phyloP scores from a whole-genome alignment of 192 early-diverging fungal genomes.

The Backusella psychrophila region DNA sequence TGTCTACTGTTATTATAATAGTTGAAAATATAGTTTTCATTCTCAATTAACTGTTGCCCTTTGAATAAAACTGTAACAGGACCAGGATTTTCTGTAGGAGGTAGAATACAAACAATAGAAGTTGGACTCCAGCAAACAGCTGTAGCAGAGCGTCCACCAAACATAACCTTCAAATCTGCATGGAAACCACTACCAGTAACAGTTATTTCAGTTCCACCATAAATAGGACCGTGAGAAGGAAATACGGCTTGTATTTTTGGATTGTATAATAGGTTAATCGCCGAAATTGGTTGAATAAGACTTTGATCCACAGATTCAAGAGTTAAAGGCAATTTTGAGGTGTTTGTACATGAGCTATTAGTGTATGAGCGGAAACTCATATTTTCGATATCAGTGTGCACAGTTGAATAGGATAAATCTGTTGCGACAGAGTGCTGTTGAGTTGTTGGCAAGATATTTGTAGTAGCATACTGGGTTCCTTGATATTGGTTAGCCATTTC shows the following conservation, averaged over 20 bases:
- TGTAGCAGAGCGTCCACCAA: slow-evolving; percentile 70
- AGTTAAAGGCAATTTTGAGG: neutral
- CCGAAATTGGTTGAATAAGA: neutral
- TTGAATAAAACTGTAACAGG: slow-evolving; percentile 59
- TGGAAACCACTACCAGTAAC: slow-evolving; percentile 81
- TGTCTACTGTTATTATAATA: slow-evolving; percentile 64
- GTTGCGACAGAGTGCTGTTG: neutral
- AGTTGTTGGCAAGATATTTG: neutral
- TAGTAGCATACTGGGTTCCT: neutral
- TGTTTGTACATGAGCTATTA: neutral
- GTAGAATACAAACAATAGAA: slow-evolving; percentile 79
- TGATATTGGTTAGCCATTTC: neutral
- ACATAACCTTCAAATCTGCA: slow-evolving; percentile 59
- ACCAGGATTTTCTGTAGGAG: slow-evolving; percentile 69
- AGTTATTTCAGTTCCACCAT: slow-evolving; percentile 82
- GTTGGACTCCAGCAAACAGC: slow-evolving; percentile 76
- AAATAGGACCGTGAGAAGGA: slow-evolving; percentile 77
- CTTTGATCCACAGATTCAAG: neutral
- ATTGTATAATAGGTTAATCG: neutral
- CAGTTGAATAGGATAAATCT: neutral
- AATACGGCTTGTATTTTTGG: slow-evolving; percentile 65
- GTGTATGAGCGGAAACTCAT: neutral
- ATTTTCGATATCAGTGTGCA: neutral
- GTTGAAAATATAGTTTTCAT: slow-evolving; percentile 24
- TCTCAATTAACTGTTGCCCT: slow-evolving; percentile 31